phyloP scores from a whole-genome alignment of 1,284 basidiomycete species.

The Vanrija pseudolonga region DNA sequence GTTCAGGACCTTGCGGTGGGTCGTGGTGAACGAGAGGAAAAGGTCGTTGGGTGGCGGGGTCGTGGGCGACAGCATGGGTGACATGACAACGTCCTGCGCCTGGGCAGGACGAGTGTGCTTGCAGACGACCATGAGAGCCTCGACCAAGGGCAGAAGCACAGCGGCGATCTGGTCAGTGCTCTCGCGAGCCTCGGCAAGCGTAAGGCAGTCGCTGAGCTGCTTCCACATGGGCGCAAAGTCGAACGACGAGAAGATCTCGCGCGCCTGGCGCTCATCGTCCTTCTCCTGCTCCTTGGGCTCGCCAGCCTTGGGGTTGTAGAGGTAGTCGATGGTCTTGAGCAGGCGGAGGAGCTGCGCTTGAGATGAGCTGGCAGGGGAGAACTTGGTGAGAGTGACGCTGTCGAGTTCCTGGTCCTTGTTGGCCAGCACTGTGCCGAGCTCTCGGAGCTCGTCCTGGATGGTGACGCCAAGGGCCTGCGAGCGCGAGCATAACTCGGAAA shows the following conservation, averaged over 20 bases:
- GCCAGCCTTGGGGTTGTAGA: constrained; percentile 64
- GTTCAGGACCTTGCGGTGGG: constrained; percentile 91
- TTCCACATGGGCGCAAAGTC: constrained; percentile 80
- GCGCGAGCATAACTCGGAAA: constrained; percentile 75
- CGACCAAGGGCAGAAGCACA: constrained; percentile 84
- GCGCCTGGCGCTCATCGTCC: constrained; percentile 65
- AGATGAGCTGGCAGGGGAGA: constrained; percentile 83
- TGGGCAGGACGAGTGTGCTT: constrained; percentile 59
- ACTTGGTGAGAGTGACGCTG: constrained; percentile 61
- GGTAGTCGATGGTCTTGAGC: constrained; percentile 92
- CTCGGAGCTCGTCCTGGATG: constrained; percentile 70
- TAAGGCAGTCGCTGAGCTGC: constrained; percentile 77
- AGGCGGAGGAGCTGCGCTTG: constrained; percentile 90
- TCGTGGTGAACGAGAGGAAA: constrained; percentile 91
- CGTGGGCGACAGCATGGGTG: constrained; percentile 55
- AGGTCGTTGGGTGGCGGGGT: constrained; percentile 68
- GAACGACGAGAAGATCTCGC: constrained; percentile 81
- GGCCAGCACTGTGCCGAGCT: constrained; percentile 64
- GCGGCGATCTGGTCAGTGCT: constrained; percentile 83
- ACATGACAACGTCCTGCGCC: constrained; percentile 37
- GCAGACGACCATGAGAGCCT: constrained; percentile 96
- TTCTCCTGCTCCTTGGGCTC: constrained; percentile 57
- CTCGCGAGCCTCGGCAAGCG: constrained; percentile 71
- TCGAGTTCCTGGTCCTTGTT: constrained; percentile 60
- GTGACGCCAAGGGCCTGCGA: constrained; percentile 79